phyloP scores from a whole-genome alignment of 2,329 filamentous ascomycete species.

The Corynespora cassiicola region DNA sequence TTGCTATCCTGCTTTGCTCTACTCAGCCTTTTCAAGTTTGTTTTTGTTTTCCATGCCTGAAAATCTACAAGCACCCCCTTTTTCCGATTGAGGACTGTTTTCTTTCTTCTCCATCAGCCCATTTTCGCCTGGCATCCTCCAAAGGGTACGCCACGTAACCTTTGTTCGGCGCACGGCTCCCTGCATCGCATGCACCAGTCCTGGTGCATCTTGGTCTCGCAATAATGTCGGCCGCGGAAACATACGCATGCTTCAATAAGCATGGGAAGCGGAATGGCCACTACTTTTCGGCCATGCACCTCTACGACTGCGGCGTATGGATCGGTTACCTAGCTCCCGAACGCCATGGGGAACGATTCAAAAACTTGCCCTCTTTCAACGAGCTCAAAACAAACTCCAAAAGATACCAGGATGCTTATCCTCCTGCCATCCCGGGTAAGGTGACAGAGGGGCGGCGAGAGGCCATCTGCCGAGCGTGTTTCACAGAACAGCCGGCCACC shows the following conservation, averaged over 20 bases:
- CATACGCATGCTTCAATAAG: constrained; percentile 18
- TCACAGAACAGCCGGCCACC: constrained; percentile 8
- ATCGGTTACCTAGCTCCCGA: constrained; percentile 25
- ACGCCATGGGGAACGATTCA: constrained; percentile 14
- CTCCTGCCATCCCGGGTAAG: constrained; percentile 7
- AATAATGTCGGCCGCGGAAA: neutral
- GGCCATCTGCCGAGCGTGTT: constrained; percentile 28
- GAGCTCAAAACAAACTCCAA: constrained; percentile 15
- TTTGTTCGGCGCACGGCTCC: no score
- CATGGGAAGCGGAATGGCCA: constrained; percentile 13
- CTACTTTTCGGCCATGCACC: constrained; percentile 16
- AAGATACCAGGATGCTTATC: constrained; percentile 12
- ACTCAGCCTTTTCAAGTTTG: no score
- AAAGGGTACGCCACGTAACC: no score
- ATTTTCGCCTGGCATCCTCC: no score
- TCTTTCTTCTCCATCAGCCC: no score
- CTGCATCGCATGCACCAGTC: no score
- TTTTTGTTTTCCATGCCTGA: no score
- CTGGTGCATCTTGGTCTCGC: no score
- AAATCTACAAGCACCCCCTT: no score
- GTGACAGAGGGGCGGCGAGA: constrained; percentile 10
- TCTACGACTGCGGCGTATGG: constrained; percentile 25
- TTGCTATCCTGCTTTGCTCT: no score
- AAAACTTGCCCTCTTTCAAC: constrained; percentile 18
- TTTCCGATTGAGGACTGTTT: no score